These are phyloP conservation scores for Carpinus viminea DNA, from an alignment of 306 rosid genomes.

Conservation along the genomic window DNA sequence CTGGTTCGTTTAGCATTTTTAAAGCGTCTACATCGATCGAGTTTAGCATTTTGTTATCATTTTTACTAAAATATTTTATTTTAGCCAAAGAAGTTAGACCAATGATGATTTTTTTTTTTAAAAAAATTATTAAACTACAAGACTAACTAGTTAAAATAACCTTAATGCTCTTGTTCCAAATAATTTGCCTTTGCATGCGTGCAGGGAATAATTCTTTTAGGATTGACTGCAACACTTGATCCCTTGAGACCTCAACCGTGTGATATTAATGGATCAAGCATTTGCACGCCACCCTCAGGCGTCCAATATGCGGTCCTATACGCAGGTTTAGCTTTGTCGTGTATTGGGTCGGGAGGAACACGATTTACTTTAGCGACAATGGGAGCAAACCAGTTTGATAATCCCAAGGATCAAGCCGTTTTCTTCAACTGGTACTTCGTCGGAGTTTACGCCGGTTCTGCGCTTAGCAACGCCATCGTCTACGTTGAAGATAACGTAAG, in stretches of 20 bases:
- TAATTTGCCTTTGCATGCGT: neutral
- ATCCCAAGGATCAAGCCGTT: slow-evolving; percentile 15
- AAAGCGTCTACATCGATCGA: too few relatives aligned
- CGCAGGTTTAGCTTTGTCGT: slow-evolving; percentile 1
- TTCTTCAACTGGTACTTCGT: slow-evolving; percentile 42
- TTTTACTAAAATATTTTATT: too few relatives aligned
- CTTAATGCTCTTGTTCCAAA: too few relatives aligned
- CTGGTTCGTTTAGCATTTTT: too few relatives aligned
- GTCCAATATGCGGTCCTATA: slow-evolving; percentile 20
- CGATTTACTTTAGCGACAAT: slow-evolving; percentile 29
- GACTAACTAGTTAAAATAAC: too few relatives aligned
- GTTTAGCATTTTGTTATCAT: too few relatives aligned
- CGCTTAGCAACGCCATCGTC: slow-evolving; percentile 19
- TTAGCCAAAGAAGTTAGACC: too few relatives aligned
- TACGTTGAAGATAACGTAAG: slow-evolving; percentile 26
- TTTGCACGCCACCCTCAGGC: slow-evolving; percentile 20
- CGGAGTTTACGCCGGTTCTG: neutral
- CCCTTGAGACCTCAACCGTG: slow-evolving; percentile 27
- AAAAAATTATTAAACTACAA: too few relatives aligned
- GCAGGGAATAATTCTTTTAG: slow-evolving; percentile 23
- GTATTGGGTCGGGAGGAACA: slow-evolving; percentile 25
- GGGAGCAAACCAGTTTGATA: slow-evolving; percentile 34
- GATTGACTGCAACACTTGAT: slow-evolving; percentile 16
- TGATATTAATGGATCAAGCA: slow-evolving; percentile 4
- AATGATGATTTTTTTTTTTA: too few relatives aligned